phyloP scores from a whole-genome alignment of 2,329 filamentous ascomycete genomes.

The Phyllosticta capitalensis region DNA sequence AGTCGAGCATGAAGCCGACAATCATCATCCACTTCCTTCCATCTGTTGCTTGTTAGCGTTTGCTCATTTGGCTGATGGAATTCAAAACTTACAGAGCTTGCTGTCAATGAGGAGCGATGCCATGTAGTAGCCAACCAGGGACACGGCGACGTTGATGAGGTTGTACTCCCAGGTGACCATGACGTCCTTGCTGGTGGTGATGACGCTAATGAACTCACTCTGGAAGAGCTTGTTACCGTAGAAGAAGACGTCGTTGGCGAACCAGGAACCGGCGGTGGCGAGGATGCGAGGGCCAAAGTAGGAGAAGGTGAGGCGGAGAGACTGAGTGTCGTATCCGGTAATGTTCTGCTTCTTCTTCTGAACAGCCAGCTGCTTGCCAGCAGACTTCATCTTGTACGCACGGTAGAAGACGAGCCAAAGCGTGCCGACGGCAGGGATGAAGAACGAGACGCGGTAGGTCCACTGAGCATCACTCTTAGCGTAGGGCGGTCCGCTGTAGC shows the following conservation, averaged over 20 bases:
- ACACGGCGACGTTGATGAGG: constrained; percentile 80
- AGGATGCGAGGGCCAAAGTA: constrained; percentile 81
- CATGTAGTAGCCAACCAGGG: constrained; percentile 78
- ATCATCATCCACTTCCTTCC: constrained; percentile 96
- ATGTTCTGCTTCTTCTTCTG: constrained; percentile 81
- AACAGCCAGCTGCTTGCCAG: constrained; percentile 68
- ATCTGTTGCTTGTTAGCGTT: constrained; percentile 29
- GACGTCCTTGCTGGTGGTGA: constrained; percentile 61
- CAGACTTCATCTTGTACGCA: constrained; percentile 86
- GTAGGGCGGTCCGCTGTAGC: constrained; percentile 68
- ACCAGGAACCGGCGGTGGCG: constrained; percentile 84
- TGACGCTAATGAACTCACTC: constrained; percentile 75
- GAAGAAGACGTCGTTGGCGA: constrained; percentile 96
- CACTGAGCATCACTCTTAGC: constrained; percentile 69
- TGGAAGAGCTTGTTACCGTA: constrained; percentile 99
- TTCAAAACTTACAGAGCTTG: constrained; percentile 55
- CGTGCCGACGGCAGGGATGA: constrained; percentile 80
- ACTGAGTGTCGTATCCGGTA: constrained; percentile 85
- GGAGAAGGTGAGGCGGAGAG: constrained; percentile 65
- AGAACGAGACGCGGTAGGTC: constrained; percentile 88
- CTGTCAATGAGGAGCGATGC: constrained; percentile 87
- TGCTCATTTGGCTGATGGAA: background rate
- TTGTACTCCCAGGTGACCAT: constrained; percentile 90
- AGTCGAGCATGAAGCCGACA: constrained; percentile 84
- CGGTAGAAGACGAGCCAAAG: constrained; percentile 95